Percentiles rank a stretch among this genome's conserved stretches.
Evolutionary conservation across 2,329 filamentous ascomycete species (phyloP).

Genomic region (Penicillium hordei): DNA sequence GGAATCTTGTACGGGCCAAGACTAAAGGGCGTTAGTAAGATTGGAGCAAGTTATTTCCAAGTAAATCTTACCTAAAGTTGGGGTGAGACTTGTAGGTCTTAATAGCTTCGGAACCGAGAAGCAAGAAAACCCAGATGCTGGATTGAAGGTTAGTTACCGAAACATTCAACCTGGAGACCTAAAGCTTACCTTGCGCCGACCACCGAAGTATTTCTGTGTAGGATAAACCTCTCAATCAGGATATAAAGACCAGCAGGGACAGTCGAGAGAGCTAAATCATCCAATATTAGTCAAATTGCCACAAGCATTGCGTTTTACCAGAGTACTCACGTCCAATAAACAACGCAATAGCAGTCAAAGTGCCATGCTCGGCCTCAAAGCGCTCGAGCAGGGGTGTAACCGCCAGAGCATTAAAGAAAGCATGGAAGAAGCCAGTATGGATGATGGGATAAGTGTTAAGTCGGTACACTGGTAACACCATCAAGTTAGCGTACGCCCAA

Average conservation of each 20-base stretch:
- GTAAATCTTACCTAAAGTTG: slow-evolving; percentile 58
- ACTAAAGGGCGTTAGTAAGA: slow-evolving; percentile 35
- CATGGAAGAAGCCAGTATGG: slow-evolving; percentile 78
- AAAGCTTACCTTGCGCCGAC: slow-evolving; percentile 74
- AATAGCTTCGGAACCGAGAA: slow-evolving; percentile 81
- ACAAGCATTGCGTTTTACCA: not conserved
- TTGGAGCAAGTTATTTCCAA: too few relatives aligned
- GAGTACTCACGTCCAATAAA: slow-evolving; percentile 80
- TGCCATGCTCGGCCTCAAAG: slow-evolving; percentile 91
- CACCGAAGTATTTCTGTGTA: slow-evolving; percentile 70
- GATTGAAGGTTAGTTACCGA: slow-evolving; percentile 12
- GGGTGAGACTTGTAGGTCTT: slow-evolving; percentile 82
- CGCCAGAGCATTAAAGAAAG: slow-evolving; percentile 74
- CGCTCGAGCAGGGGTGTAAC: slow-evolving; percentile 86
- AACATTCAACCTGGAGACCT: not conserved
- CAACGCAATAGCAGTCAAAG: slow-evolving; percentile 78
- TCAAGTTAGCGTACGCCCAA: not conserved
- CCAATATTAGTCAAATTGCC: slow-evolving; percentile 19
- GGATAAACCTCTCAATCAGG: slow-evolving; percentile 69
- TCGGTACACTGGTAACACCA: slow-evolving; percentile 68
- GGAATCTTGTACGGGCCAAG: slow-evolving; percentile 71
- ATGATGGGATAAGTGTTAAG: slow-evolving; percentile 90
- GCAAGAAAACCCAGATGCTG: slow-evolving; percentile 89
- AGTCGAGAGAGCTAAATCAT: slow-evolving; percentile 66
- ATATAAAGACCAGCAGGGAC: slow-evolving; percentile 82